Evolutionary conservation across 805 yeast genomes (phyloP).

Genomic region (Clavispora phyllophila): DNA sequence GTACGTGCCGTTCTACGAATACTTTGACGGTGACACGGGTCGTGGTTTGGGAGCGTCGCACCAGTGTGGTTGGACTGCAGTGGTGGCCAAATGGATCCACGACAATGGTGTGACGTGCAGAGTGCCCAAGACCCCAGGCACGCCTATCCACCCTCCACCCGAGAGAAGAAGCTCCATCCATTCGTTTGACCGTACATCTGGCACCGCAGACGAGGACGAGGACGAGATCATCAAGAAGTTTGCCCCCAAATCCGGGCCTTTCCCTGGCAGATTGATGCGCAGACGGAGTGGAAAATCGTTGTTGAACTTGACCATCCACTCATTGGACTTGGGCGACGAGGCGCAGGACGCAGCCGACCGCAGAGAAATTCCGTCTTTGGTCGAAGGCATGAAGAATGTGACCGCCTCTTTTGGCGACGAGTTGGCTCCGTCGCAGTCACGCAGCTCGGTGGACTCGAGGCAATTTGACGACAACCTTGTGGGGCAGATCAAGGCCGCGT

Average conservation of each 20-base stretch:
- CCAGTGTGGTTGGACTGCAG: slow-evolving; percentile 95
- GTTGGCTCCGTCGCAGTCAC: slow-evolving; percentile 15
- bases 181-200: slow-evolving; percentile 15
- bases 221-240: slow-evolving; percentile 36
- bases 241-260: slow-evolving; percentile 43
- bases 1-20: slow-evolving; percentile 75
- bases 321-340: slow-evolving; percentile 63
- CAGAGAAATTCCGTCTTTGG: slow-evolving; percentile 9
- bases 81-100: slow-evolving; percentile 87
- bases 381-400: slow-evolving; percentile 16
- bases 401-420: slow-evolving; percentile 16
- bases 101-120: slow-evolving; percentile 75
- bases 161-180: slow-evolving; percentile 26
- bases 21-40: slow-evolving; percentile 91
- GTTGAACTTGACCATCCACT: slow-evolving; percentile 60
- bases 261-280: slow-evolving; percentile 52
- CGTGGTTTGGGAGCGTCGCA: slow-evolving; percentile 91
- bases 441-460: slow-evolving; percentile 27
- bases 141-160: slow-evolving; percentile 13
- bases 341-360: slow-evolving; percentile 31
- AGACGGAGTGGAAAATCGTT: slow-evolving; percentile 74
- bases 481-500: slow-evolving; percentile 33
- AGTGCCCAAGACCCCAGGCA: slow-evolving; percentile 30
- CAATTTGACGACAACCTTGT: slow-evolving; percentile 29
- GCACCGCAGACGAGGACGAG: slow-evolving; percentile 17